These are phyloP conservation scores for Teratosphaeria destructans DNA, from an alignment of 2,329 filamentous ascomycete genomes.

Conservation along the genomic window DNA sequence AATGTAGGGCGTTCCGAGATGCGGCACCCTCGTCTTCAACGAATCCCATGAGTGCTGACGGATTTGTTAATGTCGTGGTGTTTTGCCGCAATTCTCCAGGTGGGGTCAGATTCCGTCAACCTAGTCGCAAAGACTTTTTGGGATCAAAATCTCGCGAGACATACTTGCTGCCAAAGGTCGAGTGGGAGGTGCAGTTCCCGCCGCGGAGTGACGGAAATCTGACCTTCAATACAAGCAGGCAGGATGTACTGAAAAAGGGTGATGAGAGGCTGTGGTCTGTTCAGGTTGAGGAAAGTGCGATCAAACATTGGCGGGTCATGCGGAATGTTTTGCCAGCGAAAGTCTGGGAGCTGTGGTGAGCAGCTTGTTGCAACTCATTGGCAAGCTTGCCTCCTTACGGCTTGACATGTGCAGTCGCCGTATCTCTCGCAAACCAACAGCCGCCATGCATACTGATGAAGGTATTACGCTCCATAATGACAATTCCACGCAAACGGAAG, in stretches of 20 bases:
- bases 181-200: slow-evolving; percentile 45
- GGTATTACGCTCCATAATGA: too few species aligned
- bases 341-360: slow-evolving; percentile 83
- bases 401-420: background rate
- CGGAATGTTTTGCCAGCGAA: slow-evolving; percentile 63
- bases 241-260: slow-evolving; percentile 38
- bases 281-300: slow-evolving; percentile 65
- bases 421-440: background rate
- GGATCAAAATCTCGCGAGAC: slow-evolving; percentile 58
- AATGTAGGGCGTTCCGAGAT: slow-evolving; percentile 83
- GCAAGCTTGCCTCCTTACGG: background rate
- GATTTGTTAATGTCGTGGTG: slow-evolving; percentile 94
- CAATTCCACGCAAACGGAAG: too few species aligned
- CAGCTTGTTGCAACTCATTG: too few species aligned
- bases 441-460: too few species aligned
- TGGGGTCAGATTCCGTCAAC: slow-evolving; percentile 50
- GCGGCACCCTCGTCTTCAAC: slow-evolving; percentile 38
- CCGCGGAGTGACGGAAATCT: background rate
- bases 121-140: slow-evolving; percentile 56
- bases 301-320: slow-evolving; percentile 90
- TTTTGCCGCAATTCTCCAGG: slow-evolving; percentile 66
- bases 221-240: slow-evolving; percentile 21
- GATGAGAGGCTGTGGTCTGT: slow-evolving; percentile 56
- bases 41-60: slow-evolving; percentile 31
- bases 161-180: slow-evolving; percentile 62